These are phyloP conservation scores for Parastagonospora nodorum DNA, from an alignment of 2,329 filamentous ascomycete genomes.

Conservation along the genomic window DNA sequence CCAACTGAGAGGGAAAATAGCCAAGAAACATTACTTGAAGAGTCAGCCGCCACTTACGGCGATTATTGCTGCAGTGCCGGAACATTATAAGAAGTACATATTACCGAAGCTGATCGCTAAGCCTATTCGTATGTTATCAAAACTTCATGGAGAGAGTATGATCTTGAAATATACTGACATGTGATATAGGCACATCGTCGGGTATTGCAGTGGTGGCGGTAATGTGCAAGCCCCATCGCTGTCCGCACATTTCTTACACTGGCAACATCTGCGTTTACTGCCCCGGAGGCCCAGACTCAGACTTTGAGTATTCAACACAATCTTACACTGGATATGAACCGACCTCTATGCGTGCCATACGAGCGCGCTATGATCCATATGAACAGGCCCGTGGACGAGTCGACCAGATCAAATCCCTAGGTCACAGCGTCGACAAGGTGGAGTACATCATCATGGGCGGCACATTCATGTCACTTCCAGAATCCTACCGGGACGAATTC, in stretches of 20 bases:
- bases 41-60: conserved; percentile 90
- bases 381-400: conserved; percentile 95
- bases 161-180: conserved; percentile 7
- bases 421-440: conserved; percentile 97
- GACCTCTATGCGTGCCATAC: conserved; percentile 97
- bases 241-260: conserved; percentile 96
- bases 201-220: conserved; percentile 98
- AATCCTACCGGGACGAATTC: conserved; percentile 89
- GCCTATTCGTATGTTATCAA: conserved; percentile 72
- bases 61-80: conserved; percentile 97
- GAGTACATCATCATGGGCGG: conserved; percentile 99
- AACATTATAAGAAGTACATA: conserved; percentile 99
- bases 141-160: background rate
- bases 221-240: conserved; percentile 99
- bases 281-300: conserved; percentile 93
- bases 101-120: conserved; percentile 95
- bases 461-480: conserved; percentile 95
- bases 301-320: conserved; percentile 99
- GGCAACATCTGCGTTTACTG: conserved; percentile 99
- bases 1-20: conserved; percentile 78
- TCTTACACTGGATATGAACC: conserved; percentile 99
- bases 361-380: conserved; percentile 95
- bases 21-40: conserved; percentile 89
- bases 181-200: conserved; percentile 76
- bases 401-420: conserved; percentile 93